Percentiles rank a stretch among this genome's conserved stretches.
phyloP scores from a whole-genome alignment of 2,329 filamentous ascomycete genomes.

The Xylaria sp. region DNA sequence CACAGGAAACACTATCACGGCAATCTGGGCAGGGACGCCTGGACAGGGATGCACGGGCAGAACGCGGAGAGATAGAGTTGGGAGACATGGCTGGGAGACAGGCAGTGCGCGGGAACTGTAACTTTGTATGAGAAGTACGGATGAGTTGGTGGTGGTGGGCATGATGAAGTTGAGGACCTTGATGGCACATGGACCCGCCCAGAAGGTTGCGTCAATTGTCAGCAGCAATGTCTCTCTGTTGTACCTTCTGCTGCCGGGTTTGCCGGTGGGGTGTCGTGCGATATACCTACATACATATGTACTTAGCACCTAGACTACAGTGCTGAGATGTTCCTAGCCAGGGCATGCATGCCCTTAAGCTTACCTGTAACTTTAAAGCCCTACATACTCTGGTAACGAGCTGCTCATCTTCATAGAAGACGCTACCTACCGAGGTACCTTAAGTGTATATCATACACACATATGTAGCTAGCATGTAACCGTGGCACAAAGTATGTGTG shows the following conservation, averaged over 20 bases:
- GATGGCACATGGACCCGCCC: slow-evolving; percentile 18
- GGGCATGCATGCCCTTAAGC: too few relatives aligned
- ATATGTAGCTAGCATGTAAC: too few relatives aligned
- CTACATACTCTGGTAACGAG: too few relatives aligned
- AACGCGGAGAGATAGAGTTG: not conserved
- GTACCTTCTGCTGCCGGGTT: not conserved
- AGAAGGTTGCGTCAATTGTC: slow-evolving; percentile 10
- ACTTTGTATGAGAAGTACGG: not conserved
- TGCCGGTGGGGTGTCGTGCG: not conserved
- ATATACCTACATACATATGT: not conserved
- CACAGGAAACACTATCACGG: not conserved
- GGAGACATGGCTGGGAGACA: slow-evolving; percentile 9
- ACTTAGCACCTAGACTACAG: not conserved
- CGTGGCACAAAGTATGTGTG: too few relatives aligned
- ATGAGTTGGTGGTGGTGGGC: slow-evolving; percentile 5
- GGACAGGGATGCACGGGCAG: not conserved
- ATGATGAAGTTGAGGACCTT: slow-evolving; percentile 29
- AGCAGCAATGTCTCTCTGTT: not conserved
- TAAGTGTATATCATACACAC: too few relatives aligned
- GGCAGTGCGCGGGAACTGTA: not conserved
- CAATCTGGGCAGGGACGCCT: not conserved
- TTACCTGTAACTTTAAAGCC: too few relatives aligned
- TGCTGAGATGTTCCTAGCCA: too few relatives aligned
- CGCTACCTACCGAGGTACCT: too few relatives aligned
- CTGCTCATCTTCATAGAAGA: too few relatives aligned